Percentiles rank a stretch among this genome's conserved stretches.
These are phyloP conservation scores for Aspergillus clavatus DNA, from an alignment of 2,329 filamentous ascomycete species.

Conservation along the genomic window DNA sequence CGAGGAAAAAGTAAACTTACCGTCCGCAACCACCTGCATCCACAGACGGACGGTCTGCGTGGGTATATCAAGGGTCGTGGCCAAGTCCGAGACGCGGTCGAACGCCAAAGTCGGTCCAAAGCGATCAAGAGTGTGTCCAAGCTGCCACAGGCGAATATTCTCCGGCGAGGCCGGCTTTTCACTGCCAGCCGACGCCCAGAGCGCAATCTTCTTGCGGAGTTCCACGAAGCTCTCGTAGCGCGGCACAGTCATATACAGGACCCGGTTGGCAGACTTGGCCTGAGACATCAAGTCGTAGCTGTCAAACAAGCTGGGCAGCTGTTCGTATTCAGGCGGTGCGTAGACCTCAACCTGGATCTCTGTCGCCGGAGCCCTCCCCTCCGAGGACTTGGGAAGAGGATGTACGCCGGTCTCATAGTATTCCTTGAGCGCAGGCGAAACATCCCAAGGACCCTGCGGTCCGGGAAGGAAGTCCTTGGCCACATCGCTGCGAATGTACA, in stretches of 20 bases:
- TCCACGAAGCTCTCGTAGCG: conserved; percentile 31
- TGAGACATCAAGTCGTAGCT: conserved; percentile 41
- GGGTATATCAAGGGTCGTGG: conserved; percentile 24
- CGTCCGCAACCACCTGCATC: conserved; percentile 37
- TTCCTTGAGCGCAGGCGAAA: conserved; percentile 37
- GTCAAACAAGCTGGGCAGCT: conserved; percentile 38
- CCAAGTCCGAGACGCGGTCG: conserved; percentile 30
- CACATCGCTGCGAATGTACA: conserved; percentile 53
- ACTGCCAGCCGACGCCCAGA: conserved; percentile 24
- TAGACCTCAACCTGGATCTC: conserved; percentile 40
- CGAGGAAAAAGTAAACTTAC: conserved; percentile 14
- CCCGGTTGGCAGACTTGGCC: conserved; percentile 30
- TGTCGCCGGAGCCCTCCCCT: conserved; percentile 9
- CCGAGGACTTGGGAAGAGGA: conserved; percentile 9
- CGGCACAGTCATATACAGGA: conserved; percentile 35
- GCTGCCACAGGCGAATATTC: conserved; percentile 38
- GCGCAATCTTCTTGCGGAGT: conserved; percentile 34
- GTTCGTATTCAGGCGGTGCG: conserved; percentile 30
- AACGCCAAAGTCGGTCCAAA: conserved; percentile 33
- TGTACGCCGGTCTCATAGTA: conserved; percentile 35
- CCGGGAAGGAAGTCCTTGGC: conserved; percentile 39
- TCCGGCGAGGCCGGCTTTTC: conserved; percentile 24
- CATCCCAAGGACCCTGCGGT: conserved; percentile 45
- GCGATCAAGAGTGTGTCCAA: conserved; percentile 32
- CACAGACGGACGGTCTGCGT: conserved; percentile 32